Evolutionary conservation across 129 eudicot species (phyloP).

Genomic region (Silybum marianum): DNA sequence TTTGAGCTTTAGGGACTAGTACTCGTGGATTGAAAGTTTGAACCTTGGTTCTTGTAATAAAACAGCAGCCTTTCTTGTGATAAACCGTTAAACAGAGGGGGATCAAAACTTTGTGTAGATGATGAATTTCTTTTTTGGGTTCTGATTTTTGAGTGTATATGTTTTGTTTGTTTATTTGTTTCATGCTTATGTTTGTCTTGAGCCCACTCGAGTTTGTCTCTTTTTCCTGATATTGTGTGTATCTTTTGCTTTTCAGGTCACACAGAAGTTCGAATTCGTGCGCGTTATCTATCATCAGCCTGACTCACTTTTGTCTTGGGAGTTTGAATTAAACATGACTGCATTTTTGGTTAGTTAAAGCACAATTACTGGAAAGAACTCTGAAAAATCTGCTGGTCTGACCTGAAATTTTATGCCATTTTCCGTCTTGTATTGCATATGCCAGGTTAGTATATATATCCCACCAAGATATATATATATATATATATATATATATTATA

Average conservation of each 20-base stretch:
- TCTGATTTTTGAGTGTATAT: neutral
- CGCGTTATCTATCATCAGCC: neutral
- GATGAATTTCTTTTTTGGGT: neutral
- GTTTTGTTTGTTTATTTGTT: too few relatives aligned
- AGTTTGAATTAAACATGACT: neutral
- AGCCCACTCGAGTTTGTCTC: neutral
- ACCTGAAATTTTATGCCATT: too few relatives aligned
- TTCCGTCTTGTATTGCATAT: too few relatives aligned
- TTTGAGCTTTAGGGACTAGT: neutral
- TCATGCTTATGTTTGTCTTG: neutral
- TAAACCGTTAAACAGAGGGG: too few relatives aligned
- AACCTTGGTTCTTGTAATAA: neutral
- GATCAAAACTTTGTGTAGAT: neutral
- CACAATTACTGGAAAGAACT: too few relatives aligned
- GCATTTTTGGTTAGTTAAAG: too few relatives aligned
- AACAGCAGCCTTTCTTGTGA: too few relatives aligned
- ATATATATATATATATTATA: too few relatives aligned
- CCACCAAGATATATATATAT: too few relatives aligned
- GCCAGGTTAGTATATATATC: too few relatives aligned
- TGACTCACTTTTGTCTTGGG: neutral
- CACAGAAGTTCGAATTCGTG: neutral
- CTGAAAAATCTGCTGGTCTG: too few relatives aligned
- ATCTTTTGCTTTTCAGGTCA: conserved; percentile 20
- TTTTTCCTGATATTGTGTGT: neutral
- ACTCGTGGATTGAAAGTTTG: neutral